Conservation (phyloP, 2,329 filamentous ascomycete species). For the Trichoderma harzianum region DNA sequence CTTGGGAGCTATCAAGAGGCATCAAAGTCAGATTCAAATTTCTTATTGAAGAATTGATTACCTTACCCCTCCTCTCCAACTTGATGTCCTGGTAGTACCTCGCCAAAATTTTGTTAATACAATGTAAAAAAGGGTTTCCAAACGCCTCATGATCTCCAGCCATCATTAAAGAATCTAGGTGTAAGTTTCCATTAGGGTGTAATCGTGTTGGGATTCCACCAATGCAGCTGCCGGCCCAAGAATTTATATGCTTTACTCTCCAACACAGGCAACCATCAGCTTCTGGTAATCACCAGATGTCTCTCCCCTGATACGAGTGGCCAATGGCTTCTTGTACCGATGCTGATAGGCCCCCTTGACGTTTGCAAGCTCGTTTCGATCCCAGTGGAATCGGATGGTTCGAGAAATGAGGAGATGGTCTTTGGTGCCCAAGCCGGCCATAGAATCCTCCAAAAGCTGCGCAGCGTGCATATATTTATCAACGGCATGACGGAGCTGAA, state of each 20-base stretch:
- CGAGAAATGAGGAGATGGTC: constrained; percentile 74
- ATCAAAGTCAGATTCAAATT: neutral
- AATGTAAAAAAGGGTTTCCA: neutral
- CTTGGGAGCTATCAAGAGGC: neutral
- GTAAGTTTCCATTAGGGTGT: neutral
- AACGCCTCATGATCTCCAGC: constrained; percentile 4
- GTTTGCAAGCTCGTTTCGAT: constrained; percentile 67
- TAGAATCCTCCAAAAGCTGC: constrained; percentile 74
- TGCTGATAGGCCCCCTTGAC: constrained; percentile 76
- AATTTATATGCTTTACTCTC: constrained; percentile 34
- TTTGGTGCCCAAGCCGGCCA: constrained; percentile 85
- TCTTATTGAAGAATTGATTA: neutral
- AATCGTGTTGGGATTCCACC: neutral
- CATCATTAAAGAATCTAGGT: neutral
- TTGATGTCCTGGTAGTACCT: neutral
- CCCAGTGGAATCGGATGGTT: constrained; percentile 82
- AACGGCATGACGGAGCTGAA: constrained; percentile 71
- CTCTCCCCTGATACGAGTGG: constrained; percentile 71
- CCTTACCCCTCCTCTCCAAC: neutral
- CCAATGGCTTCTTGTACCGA: constrained; percentile 64
- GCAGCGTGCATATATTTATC: constrained; percentile 87
- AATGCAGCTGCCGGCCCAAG: neutral
- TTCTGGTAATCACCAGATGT: constrained; percentile 80
- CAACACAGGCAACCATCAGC: constrained; percentile 68
- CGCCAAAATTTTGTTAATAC: neutral